Evolutionary conservation across 169 alveolate species (phyloP), one percentile per base, ranked within the genome.

Genomic region (Plasmodium vivax): DNA sequence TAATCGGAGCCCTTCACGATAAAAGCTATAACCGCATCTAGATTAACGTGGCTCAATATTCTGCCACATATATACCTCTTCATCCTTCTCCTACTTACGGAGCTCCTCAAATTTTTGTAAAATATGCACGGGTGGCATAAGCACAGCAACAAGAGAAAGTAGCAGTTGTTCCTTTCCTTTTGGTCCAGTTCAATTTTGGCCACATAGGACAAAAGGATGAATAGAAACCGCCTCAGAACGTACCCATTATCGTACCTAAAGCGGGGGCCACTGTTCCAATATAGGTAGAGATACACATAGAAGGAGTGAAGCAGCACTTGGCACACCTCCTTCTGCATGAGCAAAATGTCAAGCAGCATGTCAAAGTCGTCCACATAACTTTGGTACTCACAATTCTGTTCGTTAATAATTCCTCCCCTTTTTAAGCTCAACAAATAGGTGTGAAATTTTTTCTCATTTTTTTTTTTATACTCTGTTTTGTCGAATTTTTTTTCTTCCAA

Each of bases 291-390:
- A 30, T 82, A 92, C 19, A 41, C 79, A 71, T 82, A 92, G 54
- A 92, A 92, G 1, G 45, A 23, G 47, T 71, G 84, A 27, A 92
- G 56, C 12, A 92, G 16, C 36, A 92, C 34, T 79, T 92, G 92
- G 43, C 36, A 92, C 77, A 82, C 56, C n/a, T 92, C 85, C 36
- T 82, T 92, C 47, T 82, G 38, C 43, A 92, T 54, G 34, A 92
- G 58, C 32, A 92, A 56, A 4, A 58, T 72, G 83, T 92, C 85
- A 41, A 92, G 56, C 27, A 81, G 19, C 38, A 72, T 71, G 12
- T 88, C 91, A 80, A 88, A 88, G 36, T 77, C 83, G 16, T 88
- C 81, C 23, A 88, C 74, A 80, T 79, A 88, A 88, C 58, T 80
- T 58, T 88, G 91, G 47, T 88, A 88, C 36, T 88, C 94, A 45